Percentiles rank a stretch among this genome's conserved stretches.
These are phyloP conservation scores for Nevesoporus exiguus DNA, from an alignment of 768 basidiomycete genomes.

Conservation along the genomic window DNA sequence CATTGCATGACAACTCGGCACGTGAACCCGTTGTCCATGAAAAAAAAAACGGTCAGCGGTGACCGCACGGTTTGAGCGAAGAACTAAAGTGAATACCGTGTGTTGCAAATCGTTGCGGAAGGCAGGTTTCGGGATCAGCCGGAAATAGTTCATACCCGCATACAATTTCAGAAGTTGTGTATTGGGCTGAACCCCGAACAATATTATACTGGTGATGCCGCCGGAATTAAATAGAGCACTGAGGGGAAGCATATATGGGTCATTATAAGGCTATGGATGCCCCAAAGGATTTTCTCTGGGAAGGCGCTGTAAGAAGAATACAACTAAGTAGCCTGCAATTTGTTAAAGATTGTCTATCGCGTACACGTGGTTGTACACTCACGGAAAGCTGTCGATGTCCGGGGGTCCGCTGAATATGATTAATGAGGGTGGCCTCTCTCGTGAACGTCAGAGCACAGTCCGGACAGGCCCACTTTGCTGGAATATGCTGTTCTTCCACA, in stretches of 20 bases:
- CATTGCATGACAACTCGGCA: neutral
- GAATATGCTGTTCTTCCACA: slow-evolving; percentile 8
- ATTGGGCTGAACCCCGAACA: neutral
- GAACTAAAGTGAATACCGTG: neutral
- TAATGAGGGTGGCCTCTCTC: neutral
- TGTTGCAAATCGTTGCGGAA: neutral
- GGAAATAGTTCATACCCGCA: slow-evolving; percentile 10
- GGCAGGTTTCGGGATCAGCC: neutral
- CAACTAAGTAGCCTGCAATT: neutral
- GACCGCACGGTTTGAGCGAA: neutral
- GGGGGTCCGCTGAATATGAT: neutral
- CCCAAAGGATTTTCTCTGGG: no score
- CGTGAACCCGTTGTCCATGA: neutral
- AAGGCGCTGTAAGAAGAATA: neutral
- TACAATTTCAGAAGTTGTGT: neutral
- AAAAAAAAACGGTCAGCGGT: neutral
- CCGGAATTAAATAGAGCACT: neutral
- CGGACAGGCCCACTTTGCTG: slow-evolving; percentile 12
- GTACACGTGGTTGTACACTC: neutral
- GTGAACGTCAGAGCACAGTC: neutral
- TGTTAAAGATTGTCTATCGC: neutral
- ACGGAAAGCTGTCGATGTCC: neutral
- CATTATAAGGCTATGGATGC: neutral
- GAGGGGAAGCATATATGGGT: neutral
- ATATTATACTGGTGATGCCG: neutral